Percentiles rank a stretch among this genome's conserved stretches.
Evolutionary conservation across 108 stramenopile genomes (phyloP).

Genomic region (Stephanodiscus minutulus): DNA sequence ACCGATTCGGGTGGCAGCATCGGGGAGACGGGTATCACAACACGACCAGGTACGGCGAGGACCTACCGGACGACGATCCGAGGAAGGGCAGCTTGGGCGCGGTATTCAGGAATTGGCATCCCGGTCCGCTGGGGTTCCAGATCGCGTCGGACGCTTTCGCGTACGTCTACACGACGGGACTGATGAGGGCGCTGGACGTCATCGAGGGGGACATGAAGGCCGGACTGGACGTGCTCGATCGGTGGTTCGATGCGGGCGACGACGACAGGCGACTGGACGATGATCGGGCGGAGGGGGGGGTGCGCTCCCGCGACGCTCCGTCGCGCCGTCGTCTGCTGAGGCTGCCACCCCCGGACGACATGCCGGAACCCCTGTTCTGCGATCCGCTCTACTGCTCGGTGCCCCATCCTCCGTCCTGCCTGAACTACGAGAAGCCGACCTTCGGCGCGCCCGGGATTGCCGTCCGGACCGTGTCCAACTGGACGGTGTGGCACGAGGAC

Average conservation of each 20-base stretch:
- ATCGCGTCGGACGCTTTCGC: slow-evolving; percentile 56
- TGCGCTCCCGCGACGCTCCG: too few species aligned
- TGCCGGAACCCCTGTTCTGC: slow-evolving; percentile 45
- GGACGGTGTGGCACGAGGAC: slow-evolving; percentile 44
- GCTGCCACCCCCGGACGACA: slow-evolving; percentile 21
- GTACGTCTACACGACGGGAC: slow-evolving; percentile 47
- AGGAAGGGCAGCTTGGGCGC: slow-evolving; percentile 49
- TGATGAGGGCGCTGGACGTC: slow-evolving; percentile 48
- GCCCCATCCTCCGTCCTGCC: slow-evolving; percentile 48
- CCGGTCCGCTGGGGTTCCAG: slow-evolving; percentile 61
- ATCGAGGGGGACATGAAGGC: slow-evolving; percentile 49
- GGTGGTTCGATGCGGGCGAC: slow-evolving; percentile 43
- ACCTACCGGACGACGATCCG: slow-evolving; percentile 39
- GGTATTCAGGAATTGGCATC: slow-evolving; percentile 61
- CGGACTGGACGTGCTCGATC: slow-evolving; percentile 36
- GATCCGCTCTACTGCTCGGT: slow-evolving; percentile 44
- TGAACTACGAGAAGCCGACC: slow-evolving; percentile 56
- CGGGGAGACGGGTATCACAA: slow-evolving; percentile 60
- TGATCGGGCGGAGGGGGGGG: too few species aligned
- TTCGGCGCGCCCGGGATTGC: slow-evolving; percentile 45
- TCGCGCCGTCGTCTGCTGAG: slow-evolving; percentile 16
- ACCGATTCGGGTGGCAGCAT: slow-evolving; percentile 49
- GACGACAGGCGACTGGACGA: slow-evolving; percentile 11
- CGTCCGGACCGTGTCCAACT: slow-evolving; percentile 24
- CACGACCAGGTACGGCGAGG: slow-evolving; percentile 57